These are phyloP conservation scores for Inonotus hispidus DNA, from an alignment of 1,284 basidiomycete species.

Conservation along the genomic window DNA sequence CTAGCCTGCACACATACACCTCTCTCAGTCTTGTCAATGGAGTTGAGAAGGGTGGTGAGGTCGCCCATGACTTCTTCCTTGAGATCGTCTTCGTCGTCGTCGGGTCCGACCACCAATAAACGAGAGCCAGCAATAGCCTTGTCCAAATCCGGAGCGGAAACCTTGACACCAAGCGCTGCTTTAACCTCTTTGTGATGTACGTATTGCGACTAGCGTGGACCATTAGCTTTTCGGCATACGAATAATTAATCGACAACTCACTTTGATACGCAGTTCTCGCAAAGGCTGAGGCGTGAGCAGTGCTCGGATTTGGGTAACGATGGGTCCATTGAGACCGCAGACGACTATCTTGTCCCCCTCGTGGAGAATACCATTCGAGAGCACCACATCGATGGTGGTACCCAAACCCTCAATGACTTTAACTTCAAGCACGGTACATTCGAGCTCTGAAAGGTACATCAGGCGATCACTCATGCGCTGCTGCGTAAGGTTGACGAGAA, in stretches of 20 bases:
- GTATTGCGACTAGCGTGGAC: conserved; percentile 73
- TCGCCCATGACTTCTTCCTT: conserved; percentile 98
- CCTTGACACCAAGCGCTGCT: conserved; percentile 96
- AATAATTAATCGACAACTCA: conserved; percentile 28
- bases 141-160: conserved; percentile 92
- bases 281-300: conserved; percentile 95
- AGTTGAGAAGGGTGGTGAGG: conserved; percentile 84
- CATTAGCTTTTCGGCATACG: conserved; percentile 8
- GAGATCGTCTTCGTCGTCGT: conserved; percentile 94
- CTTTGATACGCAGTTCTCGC: conserved; percentile 95
- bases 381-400: conserved; percentile 96
- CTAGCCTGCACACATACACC: conserved; percentile 98
- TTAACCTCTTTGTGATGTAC: conserved; percentile 99
- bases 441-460: conserved; percentile 98
- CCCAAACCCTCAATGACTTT: conserved; percentile 99
- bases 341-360: conserved; percentile 97
- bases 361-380: conserved; percentile 90
- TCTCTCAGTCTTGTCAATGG: conserved; percentile 90
- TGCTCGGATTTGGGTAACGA: conserved; percentile 93
- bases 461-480: conserved; percentile 96
- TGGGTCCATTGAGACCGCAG: conserved; percentile 96
- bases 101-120: conserved; percentile 85
- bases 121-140: conserved; percentile 99
- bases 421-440: conserved; percentile 99
- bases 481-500: conserved; percentile 96